Conservation (phyloP, 441 rosid species). For the Dalechampia spathulata region DNA sequence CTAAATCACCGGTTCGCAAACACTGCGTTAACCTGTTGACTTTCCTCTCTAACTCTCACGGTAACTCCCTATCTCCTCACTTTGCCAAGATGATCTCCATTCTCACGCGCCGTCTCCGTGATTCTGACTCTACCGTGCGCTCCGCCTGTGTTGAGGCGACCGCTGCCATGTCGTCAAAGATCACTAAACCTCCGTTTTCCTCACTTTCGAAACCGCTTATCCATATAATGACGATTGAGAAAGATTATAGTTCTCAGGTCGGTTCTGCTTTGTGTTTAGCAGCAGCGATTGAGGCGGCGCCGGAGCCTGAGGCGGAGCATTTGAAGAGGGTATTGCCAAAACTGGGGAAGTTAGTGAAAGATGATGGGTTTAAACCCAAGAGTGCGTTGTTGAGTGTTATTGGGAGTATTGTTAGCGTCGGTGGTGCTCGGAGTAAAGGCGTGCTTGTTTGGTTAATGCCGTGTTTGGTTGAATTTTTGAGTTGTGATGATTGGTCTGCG, state of each 20-base stretch:
- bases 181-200: slow-evolving; percentile 58
- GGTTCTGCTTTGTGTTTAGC: slow-evolving; percentile 84
- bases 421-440: slow-evolving; percentile 56
- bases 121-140: slow-evolving; percentile 81
- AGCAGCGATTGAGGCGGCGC: slow-evolving; percentile 73
- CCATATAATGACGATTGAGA: slow-evolving; percentile 59
- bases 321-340: slow-evolving; percentile 62
- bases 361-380: slow-evolving; percentile 68
- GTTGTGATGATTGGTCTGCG: slow-evolving; percentile 76
- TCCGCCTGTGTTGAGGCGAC: slow-evolving; percentile 74
- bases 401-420: slow-evolving; percentile 57
- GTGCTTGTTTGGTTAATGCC: slow-evolving; percentile 72
- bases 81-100: slow-evolving; percentile 69
- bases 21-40: slow-evolving; percentile 66
- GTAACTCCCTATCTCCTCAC: slow-evolving; percentile 63
- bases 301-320: slow-evolving; percentile 66
- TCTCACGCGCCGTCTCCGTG: slow-evolving; percentile 68
- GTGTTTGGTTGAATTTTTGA: slow-evolving; percentile 52
- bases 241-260: slow-evolving; percentile 64
- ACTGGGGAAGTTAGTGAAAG: slow-evolving; percentile 62
- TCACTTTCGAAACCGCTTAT: slow-evolving; percentile 58
- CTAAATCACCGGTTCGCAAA: slow-evolving; percentile 71
- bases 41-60: slow-evolving; percentile 64
- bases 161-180: slow-evolving; percentile 50
- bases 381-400: slow-evolving; percentile 60